A percentile compares a stretch with the other conserved stretches of the same genome.
These are phyloP conservation scores for Populus trichocarpa DNA, from an alignment of 441 rosid genomes.

Conservation along the genomic window DNA sequence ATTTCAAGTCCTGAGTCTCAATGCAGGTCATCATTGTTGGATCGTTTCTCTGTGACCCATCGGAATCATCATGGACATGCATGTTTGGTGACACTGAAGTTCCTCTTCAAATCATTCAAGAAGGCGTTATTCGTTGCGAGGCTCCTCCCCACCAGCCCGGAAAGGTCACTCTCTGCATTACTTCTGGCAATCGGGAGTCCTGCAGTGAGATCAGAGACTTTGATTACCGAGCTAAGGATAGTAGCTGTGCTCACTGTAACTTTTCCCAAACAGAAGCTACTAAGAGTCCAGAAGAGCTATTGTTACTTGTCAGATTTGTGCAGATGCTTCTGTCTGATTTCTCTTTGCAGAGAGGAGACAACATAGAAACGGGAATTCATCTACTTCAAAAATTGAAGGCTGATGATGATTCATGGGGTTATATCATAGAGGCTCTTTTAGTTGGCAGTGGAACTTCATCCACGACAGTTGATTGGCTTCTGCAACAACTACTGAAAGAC, in stretches of 20 bases:
- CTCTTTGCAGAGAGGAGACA: slow-evolving; percentile 33
- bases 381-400: slow-evolving; percentile 35
- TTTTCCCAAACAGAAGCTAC: slow-evolving; percentile 28
- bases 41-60: slow-evolving; percentile 77
- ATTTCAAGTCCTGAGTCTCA: slow-evolving; percentile 16
- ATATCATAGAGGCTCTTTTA: slow-evolving; percentile 45
- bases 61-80: slow-evolving; percentile 66
- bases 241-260: slow-evolving; percentile 29
- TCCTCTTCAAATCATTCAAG: slow-evolving; percentile 73
- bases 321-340: slow-evolving; percentile 58
- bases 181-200: slow-evolving; percentile 57
- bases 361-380: slow-evolving; percentile 29
- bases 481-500: slow-evolving; percentile 83
- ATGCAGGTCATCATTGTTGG: slow-evolving; percentile 88
- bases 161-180: slow-evolving; percentile 72
- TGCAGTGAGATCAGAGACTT: slow-evolving; percentile 77
- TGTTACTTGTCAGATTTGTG: slow-evolving; percentile 61
- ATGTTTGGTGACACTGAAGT: slow-evolving; percentile 88
- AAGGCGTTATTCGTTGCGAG: slow-evolving; percentile 70
- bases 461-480: slow-evolving; percentile 70
- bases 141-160: slow-evolving; percentile 79
- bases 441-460: slow-evolving; percentile 60
- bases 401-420: slow-evolving; percentile 68
- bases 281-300: slow-evolving; percentile 54
- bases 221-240: slow-evolving; percentile 56